Percentiles rank a stretch among this genome's conserved stretches.
phyloP scores from a whole-genome alignment of 2,329 filamentous ascomycete species.

The Alternaria viburni region DNA sequence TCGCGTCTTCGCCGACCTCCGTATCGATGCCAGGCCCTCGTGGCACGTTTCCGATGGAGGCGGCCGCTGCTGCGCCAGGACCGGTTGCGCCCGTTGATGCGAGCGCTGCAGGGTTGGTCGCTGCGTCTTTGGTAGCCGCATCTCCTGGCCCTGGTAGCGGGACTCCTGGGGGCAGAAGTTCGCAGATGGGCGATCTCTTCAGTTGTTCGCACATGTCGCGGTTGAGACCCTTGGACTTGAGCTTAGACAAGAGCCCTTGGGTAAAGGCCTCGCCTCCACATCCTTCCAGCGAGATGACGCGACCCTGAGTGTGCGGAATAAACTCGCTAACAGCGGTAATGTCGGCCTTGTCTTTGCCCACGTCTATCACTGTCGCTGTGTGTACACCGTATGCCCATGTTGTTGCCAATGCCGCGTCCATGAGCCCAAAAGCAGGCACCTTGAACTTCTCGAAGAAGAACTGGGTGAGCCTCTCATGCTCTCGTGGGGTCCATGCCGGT shows the following conservation, averaged over 20 bases:
- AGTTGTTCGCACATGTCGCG: constrained; percentile 70
- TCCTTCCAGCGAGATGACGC: constrained; percentile 65
- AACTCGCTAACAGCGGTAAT: constrained; percentile 89
- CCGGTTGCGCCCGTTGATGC: constrained; percentile 62
- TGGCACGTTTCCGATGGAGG: constrained; percentile 54
- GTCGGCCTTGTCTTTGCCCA: constrained; percentile 91
- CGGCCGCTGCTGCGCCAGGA: constrained; percentile 52
- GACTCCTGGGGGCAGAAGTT: constrained; percentile 63
- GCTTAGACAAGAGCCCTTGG: constrained; percentile 69
- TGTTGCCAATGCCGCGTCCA: constrained; percentile 86
- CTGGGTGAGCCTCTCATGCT: constrained; percentile 85
- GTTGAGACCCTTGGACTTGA: constrained; percentile 64
- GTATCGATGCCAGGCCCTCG: constrained; percentile 62
- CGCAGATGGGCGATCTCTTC: constrained; percentile 68
- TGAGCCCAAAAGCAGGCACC: constrained; percentile 86
- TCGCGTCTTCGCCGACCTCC: constrained; percentile 59
- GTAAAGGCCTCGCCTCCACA: constrained; percentile 93
- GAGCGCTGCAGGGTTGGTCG: constrained; percentile 61
- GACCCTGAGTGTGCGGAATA: constrained; percentile 71
- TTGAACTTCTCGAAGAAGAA: constrained; percentile 98
- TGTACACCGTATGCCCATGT: constrained; percentile 80
- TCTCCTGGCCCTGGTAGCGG: constrained; percentile 60
- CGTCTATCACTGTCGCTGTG: constrained; percentile 85
- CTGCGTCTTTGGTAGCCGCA: constrained; percentile 43
- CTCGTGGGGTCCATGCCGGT: constrained; percentile 86